Evolutionary conservation across 1,284 basidiomycete species (phyloP).

Genomic region (Mycena citricolor): DNA sequence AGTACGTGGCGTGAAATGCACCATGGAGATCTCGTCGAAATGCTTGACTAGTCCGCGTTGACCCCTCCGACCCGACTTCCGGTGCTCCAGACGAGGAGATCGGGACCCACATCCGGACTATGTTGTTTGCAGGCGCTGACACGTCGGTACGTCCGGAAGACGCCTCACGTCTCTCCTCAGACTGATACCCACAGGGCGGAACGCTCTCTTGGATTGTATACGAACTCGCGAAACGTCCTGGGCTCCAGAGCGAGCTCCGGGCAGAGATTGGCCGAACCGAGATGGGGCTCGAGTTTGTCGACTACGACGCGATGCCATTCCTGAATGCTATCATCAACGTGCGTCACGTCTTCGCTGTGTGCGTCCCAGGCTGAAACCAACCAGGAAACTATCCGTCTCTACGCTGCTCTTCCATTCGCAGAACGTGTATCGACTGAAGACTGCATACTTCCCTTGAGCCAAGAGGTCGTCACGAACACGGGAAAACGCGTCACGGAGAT

Average conservation of each 20-base stretch:
- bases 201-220: slow-evolving; percentile 35
- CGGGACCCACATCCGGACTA: slow-evolving; percentile 10
- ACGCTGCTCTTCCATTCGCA: slow-evolving; percentile 4
- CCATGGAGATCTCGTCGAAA: neutral
- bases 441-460: slow-evolving; percentile 12
- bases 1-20: neutral
- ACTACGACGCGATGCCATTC: slow-evolving; percentile 48
- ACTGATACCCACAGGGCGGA: neutral
- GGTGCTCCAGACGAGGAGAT: slow-evolving; percentile 3
- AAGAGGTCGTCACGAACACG: slow-evolving; percentile 2
- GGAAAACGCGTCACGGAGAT: slow-evolving; percentile 10
- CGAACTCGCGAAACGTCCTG: slow-evolving; percentile 39
- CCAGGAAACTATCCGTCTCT: slow-evolving; percentile 11
- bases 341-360: neutral
- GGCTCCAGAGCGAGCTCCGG: slow-evolving; percentile 39
- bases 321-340: slow-evolving; percentile 55
- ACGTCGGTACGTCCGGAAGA: slow-evolving; percentile 8
- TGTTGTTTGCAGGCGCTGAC: slow-evolving; percentile 11
- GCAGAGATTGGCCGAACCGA: slow-evolving; percentile 44
- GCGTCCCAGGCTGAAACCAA: neutral
- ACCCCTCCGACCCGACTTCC: neutral
- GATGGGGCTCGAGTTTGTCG: slow-evolving; percentile 42
- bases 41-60: neutral
- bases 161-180: neutral
- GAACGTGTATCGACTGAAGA: slow-evolving; percentile 10